A percentile compares a stretch with the other conserved stretches of the same genome.
These are phyloP conservation scores for Acanthamoeba triangularis DNA, from an alignment of 208 protist genomes.

Conservation along the genomic window DNA sequence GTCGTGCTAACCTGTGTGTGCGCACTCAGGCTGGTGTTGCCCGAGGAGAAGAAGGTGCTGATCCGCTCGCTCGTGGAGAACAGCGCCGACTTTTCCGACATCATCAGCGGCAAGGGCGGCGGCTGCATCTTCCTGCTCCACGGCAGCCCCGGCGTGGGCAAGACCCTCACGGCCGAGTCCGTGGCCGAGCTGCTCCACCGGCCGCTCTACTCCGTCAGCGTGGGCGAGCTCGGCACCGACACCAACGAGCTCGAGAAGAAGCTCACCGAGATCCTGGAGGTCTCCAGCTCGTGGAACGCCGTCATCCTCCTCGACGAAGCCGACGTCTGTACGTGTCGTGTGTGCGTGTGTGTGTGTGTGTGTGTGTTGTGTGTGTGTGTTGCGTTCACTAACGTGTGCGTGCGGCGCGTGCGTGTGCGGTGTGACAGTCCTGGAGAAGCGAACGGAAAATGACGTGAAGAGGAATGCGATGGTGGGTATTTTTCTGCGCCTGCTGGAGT, in stretches of 20 bases:
- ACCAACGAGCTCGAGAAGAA: slow-evolving; percentile 73
- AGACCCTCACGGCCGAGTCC: slow-evolving; percentile 85
- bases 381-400: not conserved
- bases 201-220: slow-evolving; percentile 83
- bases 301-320: slow-evolving; percentile 85
- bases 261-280: slow-evolving; percentile 79
- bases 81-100: slow-evolving; percentile 75
- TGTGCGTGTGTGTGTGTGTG: not conserved
- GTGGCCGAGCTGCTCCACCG: slow-evolving; percentile 85
- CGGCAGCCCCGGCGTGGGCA: slow-evolving; percentile 83
- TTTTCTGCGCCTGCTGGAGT: slow-evolving; percentile 85
- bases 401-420: not conserved
- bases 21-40: slow-evolving; percentile 74
- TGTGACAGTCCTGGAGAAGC: slow-evolving; percentile 77
- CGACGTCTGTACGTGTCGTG: slow-evolving; percentile 54
- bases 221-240: slow-evolving; percentile 84
- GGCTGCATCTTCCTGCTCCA: slow-evolving; percentile 86
- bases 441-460: slow-evolving; percentile 75
- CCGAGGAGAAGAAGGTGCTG: slow-evolving; percentile 76
- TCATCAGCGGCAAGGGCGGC: slow-evolving; percentile 86
- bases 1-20: no score
- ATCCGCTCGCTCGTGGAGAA: slow-evolving; percentile 78
- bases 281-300: slow-evolving; percentile 81
- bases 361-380: not conserved
- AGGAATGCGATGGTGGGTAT: slow-evolving; percentile 84